Evolutionary conservation across 441 rosid species (phyloP).

Genomic region (Bocquillonia castaneifolia): DNA sequence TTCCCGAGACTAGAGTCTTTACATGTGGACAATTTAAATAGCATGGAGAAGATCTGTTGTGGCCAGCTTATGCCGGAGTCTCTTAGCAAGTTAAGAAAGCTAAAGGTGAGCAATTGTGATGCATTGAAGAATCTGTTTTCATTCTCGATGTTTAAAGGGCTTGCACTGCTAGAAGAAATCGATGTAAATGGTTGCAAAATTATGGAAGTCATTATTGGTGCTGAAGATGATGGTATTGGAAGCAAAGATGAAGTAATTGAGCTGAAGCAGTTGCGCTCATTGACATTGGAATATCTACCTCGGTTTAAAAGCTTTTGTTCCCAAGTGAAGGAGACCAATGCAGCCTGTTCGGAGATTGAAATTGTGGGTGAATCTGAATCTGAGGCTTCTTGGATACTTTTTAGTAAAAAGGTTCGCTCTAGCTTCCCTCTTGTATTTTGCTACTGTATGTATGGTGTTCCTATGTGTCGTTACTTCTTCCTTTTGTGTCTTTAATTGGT

Average conservation of each 20-base stretch:
- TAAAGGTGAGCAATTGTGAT: conserved; percentile 5
- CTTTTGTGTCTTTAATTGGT: too few species aligned
- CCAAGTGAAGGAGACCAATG: too few species aligned
- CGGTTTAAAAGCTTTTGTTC: conserved; percentile 5
- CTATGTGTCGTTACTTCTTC: too few species aligned
- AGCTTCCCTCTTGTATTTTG: background rate
- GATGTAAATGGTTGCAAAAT: background rate
- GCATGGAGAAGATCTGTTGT: conserved; percentile 6
- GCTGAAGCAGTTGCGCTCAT: background rate
- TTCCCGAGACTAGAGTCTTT: conserved; percentile 14
- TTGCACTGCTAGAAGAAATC: conserved; percentile 16
- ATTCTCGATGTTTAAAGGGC: conserved; percentile 3
- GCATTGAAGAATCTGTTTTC: conserved; percentile 24
- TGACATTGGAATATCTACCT: conserved; percentile 13
- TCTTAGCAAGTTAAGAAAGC: conserved; percentile 12
- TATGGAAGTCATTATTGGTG: conserved; percentile 14
- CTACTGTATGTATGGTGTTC: too few species aligned
- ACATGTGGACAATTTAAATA: background rate
- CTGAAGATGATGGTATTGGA: background rate
- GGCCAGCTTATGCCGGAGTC: background rate
- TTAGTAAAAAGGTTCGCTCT: background rate
- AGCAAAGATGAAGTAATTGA: conserved; percentile 1
- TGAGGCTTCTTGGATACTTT: background rate
- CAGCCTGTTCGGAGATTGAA: background rate
- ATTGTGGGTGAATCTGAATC: background rate